Percentiles rank a stretch among this genome's conserved stretches.
Evolutionary conservation across 2,329 filamentous ascomycete species (phyloP).

Genomic region (Arachnomyces sp.): DNA sequence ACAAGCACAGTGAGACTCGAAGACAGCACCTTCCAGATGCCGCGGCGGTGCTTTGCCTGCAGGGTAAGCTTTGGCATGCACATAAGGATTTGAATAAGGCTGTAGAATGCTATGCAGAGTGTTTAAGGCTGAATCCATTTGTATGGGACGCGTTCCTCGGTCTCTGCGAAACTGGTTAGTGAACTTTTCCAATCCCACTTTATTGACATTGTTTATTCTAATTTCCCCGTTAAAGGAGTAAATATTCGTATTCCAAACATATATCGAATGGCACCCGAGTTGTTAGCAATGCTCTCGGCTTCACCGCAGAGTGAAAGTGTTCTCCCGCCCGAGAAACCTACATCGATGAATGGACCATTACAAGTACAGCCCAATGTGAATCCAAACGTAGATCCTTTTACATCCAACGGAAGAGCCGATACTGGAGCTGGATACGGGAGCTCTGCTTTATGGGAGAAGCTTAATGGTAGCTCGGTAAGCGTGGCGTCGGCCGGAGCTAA

Average conservation of each 20-base stretch:
- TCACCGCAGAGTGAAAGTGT: slow-evolving; percentile 25
- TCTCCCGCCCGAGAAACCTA: slow-evolving; percentile 24
- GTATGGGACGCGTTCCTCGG: slow-evolving; percentile 96
- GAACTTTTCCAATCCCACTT: slow-evolving; percentile 1
- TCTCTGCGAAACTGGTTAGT: slow-evolving; percentile 67
- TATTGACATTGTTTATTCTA: slow-evolving; percentile 10
- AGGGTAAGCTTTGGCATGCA: slow-evolving; percentile 79
- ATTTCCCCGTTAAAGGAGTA: slow-evolving; percentile 50
- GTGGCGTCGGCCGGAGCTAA: slow-evolving; percentile 28
- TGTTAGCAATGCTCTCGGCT: slow-evolving; percentile 44
- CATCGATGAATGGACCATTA: slow-evolving; percentile 24
- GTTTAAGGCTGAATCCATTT: slow-evolving; percentile 83
- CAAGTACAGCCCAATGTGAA: slow-evolving; percentile 31
- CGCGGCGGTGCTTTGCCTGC: slow-evolving; percentile 70
- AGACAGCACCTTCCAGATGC: slow-evolving; percentile 74
- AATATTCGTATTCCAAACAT: slow-evolving; percentile 76
- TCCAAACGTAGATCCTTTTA: slow-evolving; percentile 37
- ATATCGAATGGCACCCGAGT: slow-evolving; percentile 66
- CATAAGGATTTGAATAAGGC: slow-evolving; percentile 77
- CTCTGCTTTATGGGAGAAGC: slow-evolving; percentile 42
- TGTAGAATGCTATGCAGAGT: slow-evolving; percentile 77
- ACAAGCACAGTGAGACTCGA: slow-evolving; percentile 66
- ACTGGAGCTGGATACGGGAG: slow-evolving; percentile 28
- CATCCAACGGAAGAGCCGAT: slow-evolving; percentile 27
- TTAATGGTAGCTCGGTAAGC: slow-evolving; percentile 40